Base-by-base conservation (phyloP, 331 rosid species). In the Cydonia oblonga region DNA sequence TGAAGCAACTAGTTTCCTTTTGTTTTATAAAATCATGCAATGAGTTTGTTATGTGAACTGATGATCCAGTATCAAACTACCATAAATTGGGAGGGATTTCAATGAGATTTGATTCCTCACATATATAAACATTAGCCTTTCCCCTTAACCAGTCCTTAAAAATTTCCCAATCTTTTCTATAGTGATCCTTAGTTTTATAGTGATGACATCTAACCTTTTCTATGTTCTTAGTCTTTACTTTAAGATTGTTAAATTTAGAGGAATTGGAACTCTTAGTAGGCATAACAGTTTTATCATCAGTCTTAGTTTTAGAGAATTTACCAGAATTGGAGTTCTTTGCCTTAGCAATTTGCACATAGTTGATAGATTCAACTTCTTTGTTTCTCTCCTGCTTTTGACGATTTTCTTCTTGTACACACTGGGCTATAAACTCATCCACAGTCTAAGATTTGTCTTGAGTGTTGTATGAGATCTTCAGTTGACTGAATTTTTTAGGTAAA, bases 371-470 rank as follows among this genome's bases (percentile, higher is more conserved):
- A 44, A 44, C 7, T 44, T 44, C 3, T 15, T 44, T 44, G 3
- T 2, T 15, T 2, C 18, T 44, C 1, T 44, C 7, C 0, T 14
- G 0, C 6, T 44, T 44, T 2, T 14, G 19, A 4, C 0, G 3
- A 0, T 15, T 44, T 44, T 44, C 52, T 15, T 44, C 18, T 44
- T 14, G 19, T 5, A 14, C 19, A 5, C 52, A 44, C 0, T 1
- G 7, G 18, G 52, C 7, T 44, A 44, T 44, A 44, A 44, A 19
- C 1, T 44, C 19, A 14, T 44, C 52, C 3, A 14, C 1, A 0
- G 3, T 14, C 19, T 5, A 44, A 4, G 19, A 44, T 44, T 44
- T 44, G 2, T 44, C 52, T 0, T 44, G 0, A 5, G 19, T 44
- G 7, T 44, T 44, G 18, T 44, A 44, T 1, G 7, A 44, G 3